Conservation (phyloP, 768 basidiomycete genomes). For the Tephrocybe sp. region DNA sequence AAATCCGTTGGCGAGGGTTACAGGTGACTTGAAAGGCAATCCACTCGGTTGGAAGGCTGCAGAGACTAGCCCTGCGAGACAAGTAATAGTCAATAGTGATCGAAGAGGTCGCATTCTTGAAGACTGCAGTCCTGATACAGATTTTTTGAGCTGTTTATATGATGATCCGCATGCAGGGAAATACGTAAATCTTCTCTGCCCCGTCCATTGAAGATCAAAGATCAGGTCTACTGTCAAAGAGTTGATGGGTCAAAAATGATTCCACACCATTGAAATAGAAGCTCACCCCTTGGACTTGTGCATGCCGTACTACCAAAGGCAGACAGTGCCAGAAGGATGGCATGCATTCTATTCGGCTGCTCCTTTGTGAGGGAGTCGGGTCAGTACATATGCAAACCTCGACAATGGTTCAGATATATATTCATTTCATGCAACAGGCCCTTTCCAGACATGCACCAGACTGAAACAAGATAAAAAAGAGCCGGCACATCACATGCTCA, state of each 20-base stretch:
- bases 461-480: background rate
- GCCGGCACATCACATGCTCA: background rate
- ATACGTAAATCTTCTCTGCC: background rate
- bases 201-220: background rate
- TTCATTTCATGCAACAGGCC: too few species aligned
- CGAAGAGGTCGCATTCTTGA: constrained; percentile 7
- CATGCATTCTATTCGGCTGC: too few species aligned
- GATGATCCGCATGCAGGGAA: background rate
- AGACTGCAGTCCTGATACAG: background rate
- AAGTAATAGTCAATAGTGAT: constrained; percentile 4
- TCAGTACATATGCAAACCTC: too few species aligned
- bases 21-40: constrained; percentile 32
- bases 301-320: background rate
- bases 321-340: background rate
- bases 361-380: too few species aligned
- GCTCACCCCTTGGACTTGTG: background rate
- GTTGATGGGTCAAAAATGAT: background rate
- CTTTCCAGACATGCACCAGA: background rate
- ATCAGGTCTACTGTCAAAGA: background rate
- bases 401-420: too few species aligned
- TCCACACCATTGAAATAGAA: background rate
- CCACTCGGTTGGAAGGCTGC: constrained; percentile 31
- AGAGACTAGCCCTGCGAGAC: constrained; percentile 6
- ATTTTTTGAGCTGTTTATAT: background rate
- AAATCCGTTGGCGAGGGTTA: constrained; percentile 35